phyloP scores from a whole-genome alignment of 768 basidiomycete genomes.

The Lactifluus echinatus region DNA sequence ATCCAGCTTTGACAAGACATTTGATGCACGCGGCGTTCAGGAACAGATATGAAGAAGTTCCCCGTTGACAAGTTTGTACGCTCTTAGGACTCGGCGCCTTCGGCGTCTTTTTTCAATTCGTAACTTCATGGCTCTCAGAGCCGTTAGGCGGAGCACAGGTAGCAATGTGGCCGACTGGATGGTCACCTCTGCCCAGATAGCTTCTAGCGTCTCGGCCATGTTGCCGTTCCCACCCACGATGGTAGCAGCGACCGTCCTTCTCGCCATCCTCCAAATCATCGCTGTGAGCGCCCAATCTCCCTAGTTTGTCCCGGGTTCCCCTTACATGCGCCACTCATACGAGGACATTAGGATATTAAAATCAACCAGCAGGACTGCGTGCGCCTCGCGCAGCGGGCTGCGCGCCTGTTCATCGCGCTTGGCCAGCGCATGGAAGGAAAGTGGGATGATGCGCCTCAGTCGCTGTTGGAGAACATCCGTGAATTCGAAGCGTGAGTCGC shows the following conservation, averaged over 20 bases:
- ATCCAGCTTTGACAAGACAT: background rate
- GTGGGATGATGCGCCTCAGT: conserved; percentile 21
- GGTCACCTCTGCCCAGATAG: conserved; percentile 9
- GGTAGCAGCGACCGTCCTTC: conserved; percentile 14
- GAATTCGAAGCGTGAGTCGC: conserved; percentile 20
- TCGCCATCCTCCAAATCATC: conserved; percentile 16
- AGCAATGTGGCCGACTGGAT: conserved; percentile 17
- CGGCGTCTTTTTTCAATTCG: background rate
- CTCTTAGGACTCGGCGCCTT: background rate
- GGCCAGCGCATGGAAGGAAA: conserved; percentile 23
- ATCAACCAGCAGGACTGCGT: conserved; percentile 19
- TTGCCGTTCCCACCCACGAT: conserved; percentile 16
- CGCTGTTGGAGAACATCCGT: conserved; percentile 20
- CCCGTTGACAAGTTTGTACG: background rate
- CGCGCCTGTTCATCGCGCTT: conserved; percentile 14
- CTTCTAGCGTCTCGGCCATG: conserved; percentile 7
- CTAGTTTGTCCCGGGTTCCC: background rate
- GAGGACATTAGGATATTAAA: conserved; percentile 14
- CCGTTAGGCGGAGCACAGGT: conserved; percentile 10
- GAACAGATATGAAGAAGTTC: background rate
- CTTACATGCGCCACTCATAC: background rate
- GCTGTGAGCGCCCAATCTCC: background rate
- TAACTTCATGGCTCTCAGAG: conserved; percentile 12
- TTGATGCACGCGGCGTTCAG: background rate
- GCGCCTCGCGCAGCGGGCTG: conserved; percentile 16